phyloP scores from a whole-genome alignment of 2,329 filamentous ascomycete species.

The Mycosphaerelloides madeirae region DNA sequence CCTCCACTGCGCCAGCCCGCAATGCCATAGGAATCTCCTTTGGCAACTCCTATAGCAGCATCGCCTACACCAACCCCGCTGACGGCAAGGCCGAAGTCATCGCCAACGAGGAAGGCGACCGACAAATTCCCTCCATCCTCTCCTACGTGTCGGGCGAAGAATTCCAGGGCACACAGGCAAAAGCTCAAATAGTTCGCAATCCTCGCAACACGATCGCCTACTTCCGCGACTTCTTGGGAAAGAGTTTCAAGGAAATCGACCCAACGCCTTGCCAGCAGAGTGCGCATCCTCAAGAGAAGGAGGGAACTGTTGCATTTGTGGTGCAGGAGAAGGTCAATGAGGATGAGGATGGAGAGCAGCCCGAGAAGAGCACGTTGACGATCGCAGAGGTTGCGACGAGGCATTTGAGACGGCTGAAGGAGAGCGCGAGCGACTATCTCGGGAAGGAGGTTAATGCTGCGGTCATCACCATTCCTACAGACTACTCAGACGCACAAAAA shows the following conservation, averaged over 20 bases:
- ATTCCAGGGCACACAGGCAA: slow-evolving; percentile 93
- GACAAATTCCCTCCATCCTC: slow-evolving; percentile 90
- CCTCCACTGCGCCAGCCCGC: slow-evolving; percentile 1
- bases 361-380: slow-evolving; percentile 59
- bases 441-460: slow-evolving; percentile 93
- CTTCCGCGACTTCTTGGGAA: slow-evolving; percentile 92
- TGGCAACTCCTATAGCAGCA: slow-evolving; percentile 97
- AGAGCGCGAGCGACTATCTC: slow-evolving; percentile 83
- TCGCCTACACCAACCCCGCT: slow-evolving; percentile 70
- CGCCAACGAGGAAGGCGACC: slow-evolving; percentile 98
- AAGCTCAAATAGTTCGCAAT: slow-evolving; percentile 88
- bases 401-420: slow-evolving; percentile 74
- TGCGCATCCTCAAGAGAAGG: slow-evolving; percentile 75
- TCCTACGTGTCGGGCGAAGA: slow-evolving; percentile 96
- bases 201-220: slow-evolving; percentile 87
- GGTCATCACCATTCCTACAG: slow-evolving; percentile 88
- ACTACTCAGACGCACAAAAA: slow-evolving; percentile 85
- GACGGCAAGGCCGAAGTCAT: slow-evolving; percentile 97
- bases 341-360: slow-evolving; percentile 48
- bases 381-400: slow-evolving; percentile 79
- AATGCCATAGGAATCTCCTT: slow-evolving; percentile 90
- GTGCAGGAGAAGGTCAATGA: slow-evolving; percentile 60
- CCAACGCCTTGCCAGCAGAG: slow-evolving; percentile 91
- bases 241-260: slow-evolving; percentile 94
- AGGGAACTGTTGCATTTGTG: slow-evolving; percentile 68